phyloP scores from a whole-genome alignment of 768 basidiomycete species.

The Tylopilus sp. region DNA sequence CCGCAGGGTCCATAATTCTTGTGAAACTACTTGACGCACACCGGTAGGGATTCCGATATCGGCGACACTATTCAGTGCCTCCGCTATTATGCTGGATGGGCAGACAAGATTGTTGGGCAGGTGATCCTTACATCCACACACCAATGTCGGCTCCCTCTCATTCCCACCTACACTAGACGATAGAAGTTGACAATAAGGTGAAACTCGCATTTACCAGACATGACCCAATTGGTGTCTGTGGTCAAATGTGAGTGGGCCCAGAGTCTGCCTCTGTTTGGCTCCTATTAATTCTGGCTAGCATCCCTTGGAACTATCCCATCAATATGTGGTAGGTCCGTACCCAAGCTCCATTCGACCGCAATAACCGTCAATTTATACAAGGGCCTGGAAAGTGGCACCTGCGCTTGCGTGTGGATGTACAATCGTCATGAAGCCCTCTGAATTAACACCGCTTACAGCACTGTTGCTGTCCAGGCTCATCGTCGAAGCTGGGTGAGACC shows the following conservation, averaged over 20 bases:
- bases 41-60: conserved; percentile 71
- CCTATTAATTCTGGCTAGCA: conserved; percentile 39
- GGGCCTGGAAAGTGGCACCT: conserved; percentile 91
- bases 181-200: conserved; percentile 74
- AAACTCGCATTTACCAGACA: conserved; percentile 86
- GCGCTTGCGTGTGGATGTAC: conserved; percentile 90
- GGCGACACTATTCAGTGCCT: conserved; percentile 74
- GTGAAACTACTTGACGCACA: not conserved
- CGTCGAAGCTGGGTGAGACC: conserved; percentile 76
- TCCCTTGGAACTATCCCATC: conserved; percentile 94
- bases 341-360: not conserved
- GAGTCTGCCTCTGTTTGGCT: conserved; percentile 7
- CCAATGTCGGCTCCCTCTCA: conserved; percentile 1
- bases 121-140: conserved; percentile 33
- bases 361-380: conserved; percentile 22
- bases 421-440: conserved; percentile 93
- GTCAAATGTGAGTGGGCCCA: conserved; percentile 75
- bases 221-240: conserved; percentile 93
- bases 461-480: conserved; percentile 78
- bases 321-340: conserved; percentile 62
- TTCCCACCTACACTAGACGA: conserved; percentile 42
- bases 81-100: conserved; percentile 94
- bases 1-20: conserved; percentile 33
- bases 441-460: conserved; percentile 80
- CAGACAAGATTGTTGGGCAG: conserved; percentile 91